These are phyloP conservation scores for Apiospora pterosperma DNA, from an alignment of 2,329 filamentous ascomycete genomes.

Conservation along the genomic window DNA sequence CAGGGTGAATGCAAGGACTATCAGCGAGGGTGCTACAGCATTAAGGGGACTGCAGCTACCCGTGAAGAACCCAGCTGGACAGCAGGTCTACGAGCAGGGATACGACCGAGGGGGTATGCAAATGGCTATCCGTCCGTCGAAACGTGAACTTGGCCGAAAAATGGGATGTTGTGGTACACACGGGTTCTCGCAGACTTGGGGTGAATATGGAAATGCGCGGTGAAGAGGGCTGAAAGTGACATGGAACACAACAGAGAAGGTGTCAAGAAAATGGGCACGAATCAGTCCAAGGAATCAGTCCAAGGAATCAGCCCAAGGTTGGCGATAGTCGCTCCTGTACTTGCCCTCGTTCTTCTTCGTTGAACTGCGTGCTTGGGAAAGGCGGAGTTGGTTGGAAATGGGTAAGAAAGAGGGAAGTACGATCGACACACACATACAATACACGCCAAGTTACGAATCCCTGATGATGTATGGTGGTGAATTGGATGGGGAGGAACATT, in stretches of 20 bases:
- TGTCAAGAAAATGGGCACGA: background rate
- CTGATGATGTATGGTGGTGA: background rate
- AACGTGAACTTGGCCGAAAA: background rate
- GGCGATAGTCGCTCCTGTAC: background rate
- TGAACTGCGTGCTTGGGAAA: background rate
- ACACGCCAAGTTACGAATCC: background rate
- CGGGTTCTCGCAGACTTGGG: background rate
- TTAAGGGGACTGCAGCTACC: constrained; percentile 1
- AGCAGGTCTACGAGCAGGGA: background rate
- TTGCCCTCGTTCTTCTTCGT: background rate
- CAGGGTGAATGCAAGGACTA: background rate
- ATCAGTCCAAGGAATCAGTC: background rate
- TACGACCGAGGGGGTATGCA: background rate
- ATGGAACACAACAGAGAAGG: background rate
- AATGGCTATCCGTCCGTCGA: background rate
- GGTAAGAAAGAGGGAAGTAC: background rate
- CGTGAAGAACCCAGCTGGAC: background rate
- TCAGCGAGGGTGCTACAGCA: constrained; percentile 3
- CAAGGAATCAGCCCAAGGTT: background rate
- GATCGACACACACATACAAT: background rate
- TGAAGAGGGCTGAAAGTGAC: background rate
- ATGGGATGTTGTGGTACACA: background rate
- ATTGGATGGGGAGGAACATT: background rate
- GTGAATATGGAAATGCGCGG: background rate
- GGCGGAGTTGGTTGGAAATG: background rate